Evolutionary conservation across 1,139 yeast genomes (phyloP).

Genomic region (Pichia sp.): DNA sequence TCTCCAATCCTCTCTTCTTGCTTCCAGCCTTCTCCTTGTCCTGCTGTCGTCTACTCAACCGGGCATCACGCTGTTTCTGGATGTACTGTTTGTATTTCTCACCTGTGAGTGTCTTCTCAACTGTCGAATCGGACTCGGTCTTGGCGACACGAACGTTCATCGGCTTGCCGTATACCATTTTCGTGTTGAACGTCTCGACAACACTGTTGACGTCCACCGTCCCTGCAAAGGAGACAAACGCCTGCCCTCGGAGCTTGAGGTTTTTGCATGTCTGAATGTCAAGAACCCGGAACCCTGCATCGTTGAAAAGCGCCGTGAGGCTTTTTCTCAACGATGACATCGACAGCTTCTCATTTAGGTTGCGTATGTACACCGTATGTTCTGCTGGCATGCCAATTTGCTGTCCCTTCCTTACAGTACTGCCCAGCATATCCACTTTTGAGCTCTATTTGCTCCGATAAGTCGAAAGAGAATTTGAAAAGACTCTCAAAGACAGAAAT

Average conservation of each 20-base stretch:
- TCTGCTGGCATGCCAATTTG: not conserved
- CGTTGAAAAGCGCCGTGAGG: slow-evolving; percentile 39
- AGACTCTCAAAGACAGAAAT: too few species aligned
- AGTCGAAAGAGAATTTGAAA: not conserved
- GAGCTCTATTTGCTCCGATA: not conserved
- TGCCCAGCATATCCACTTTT: too few species aligned
- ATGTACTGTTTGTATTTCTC: slow-evolving; percentile 32
- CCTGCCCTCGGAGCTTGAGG: slow-evolving; percentile 74
- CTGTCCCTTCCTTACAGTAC: not conserved
- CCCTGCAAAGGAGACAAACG: slow-evolving; percentile 64
- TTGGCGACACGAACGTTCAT: slow-evolving; percentile 44
- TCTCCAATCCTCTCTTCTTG: not conserved
- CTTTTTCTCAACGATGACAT: slow-evolving; percentile 45
- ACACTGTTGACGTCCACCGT: slow-evolving; percentile 38
- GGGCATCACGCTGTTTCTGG: slow-evolving; percentile 24
- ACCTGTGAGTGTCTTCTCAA: slow-evolving; percentile 15
- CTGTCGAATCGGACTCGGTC: slow-evolving; percentile 45
- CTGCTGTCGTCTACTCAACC: slow-evolving; percentile 20
- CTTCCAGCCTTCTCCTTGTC: slow-evolving; percentile 17
- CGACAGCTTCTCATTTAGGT: slow-evolving; percentile 67
- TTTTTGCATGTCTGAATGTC: slow-evolving; percentile 60
- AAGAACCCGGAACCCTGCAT: slow-evolving; percentile 45
- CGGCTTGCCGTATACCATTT: slow-evolving; percentile 49
- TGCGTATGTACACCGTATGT: slow-evolving; percentile 56
- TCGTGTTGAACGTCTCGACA: slow-evolving; percentile 39